Evolutionary conservation across 768 basidiomycete species (phyloP).

Genomic region (Amanita pseudoporphyria): DNA sequence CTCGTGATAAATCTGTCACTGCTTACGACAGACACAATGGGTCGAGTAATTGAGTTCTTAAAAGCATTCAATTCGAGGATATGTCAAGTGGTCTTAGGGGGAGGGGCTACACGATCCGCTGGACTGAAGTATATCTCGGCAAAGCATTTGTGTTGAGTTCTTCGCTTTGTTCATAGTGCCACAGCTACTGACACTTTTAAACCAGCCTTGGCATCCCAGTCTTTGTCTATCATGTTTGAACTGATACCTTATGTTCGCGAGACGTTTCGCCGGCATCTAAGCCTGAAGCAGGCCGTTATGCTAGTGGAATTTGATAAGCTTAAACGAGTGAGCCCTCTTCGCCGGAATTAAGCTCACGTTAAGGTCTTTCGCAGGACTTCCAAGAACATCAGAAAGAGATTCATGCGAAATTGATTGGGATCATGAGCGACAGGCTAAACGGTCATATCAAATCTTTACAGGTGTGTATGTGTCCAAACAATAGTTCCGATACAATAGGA

Average conservation of each 20-base stretch:
- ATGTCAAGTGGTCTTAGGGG: slow-evolving; percentile 96
- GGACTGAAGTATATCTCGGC: slow-evolving; percentile 98
- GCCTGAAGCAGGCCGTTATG: slow-evolving; percentile 92
- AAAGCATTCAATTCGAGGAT: slow-evolving; percentile 98
- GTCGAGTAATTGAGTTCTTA: slow-evolving; percentile 86
- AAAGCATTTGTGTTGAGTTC: slow-evolving; percentile 74
- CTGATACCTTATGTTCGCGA: slow-evolving; percentile 96
- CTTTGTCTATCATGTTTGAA: slow-evolving; percentile 86
- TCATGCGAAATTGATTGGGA: slow-evolving; percentile 92
- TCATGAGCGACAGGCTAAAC: slow-evolving; percentile 91
- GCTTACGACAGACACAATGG: slow-evolving; percentile 94
- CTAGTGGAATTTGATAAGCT: slow-evolving; percentile 97
- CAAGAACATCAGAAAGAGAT: slow-evolving; percentile 99
- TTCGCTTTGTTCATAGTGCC: slow-evolving; percentile 4
- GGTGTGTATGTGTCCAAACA: slow-evolving; percentile 28
- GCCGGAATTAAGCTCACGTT: slow-evolving; percentile 5
- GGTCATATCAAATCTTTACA: slow-evolving; percentile 80
- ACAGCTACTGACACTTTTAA: slow-evolving; percentile 8
- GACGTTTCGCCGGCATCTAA: slow-evolving; percentile 88
- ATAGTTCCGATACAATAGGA: background rate
- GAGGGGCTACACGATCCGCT: slow-evolving; percentile 98
- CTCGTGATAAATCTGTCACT: slow-evolving; percentile 82
- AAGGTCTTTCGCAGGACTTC: slow-evolving; percentile 55
- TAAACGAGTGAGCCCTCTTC: slow-evolving; percentile 60
- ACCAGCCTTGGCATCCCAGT: slow-evolving; percentile 90